phyloP scores from a whole-genome alignment of 345 rosid genomes.

The Durio zibethinus region DNA sequence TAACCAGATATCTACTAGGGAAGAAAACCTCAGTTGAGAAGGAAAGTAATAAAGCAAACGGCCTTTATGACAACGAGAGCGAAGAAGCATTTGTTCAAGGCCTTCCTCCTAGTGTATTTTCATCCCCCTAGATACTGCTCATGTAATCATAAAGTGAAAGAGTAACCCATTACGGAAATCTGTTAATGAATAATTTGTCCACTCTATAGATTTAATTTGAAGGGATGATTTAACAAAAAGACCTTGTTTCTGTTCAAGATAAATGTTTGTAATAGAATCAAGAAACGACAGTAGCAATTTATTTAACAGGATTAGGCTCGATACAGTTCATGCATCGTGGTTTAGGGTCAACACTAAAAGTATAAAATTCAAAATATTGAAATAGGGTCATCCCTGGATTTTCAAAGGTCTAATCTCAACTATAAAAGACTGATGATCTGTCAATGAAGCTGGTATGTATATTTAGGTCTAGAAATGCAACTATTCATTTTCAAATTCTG shows the following conservation, averaged over 20 bases:
- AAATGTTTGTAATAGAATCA: not conserved
- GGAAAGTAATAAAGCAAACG: slow-evolving; percentile 91
- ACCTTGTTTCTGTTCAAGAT: not conserved
- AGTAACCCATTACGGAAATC: too few relatives aligned
- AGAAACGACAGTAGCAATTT: not conserved
- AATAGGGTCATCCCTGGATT: not conserved
- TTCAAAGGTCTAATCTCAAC: slow-evolving; percentile 3
- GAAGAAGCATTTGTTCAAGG: slow-evolving; percentile 64
- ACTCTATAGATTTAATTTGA: too few relatives aligned
- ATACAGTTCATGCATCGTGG: not conserved
- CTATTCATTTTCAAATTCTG: not conserved
- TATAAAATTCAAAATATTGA: not conserved
- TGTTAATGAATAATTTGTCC: too few relatives aligned
- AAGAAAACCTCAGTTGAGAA: slow-evolving; percentile 46
- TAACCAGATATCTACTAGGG: not conserved
- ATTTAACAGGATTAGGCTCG: not conserved
- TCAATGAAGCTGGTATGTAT: not conserved
- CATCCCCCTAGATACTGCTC: slow-evolving; percentile 57
- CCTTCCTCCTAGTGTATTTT: slow-evolving; percentile 40
- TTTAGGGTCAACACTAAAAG: not conserved
- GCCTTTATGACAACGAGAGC: slow-evolving; percentile 86
- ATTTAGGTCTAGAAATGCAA: slow-evolving; percentile 7
- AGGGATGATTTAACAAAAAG: too few relatives aligned
- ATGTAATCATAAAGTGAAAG: slow-evolving; percentile 15
- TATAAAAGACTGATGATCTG: not conserved